Base-by-base conservation (phyloP, 73 alveolate genomes). In the Stentor roeselii region DNA sequence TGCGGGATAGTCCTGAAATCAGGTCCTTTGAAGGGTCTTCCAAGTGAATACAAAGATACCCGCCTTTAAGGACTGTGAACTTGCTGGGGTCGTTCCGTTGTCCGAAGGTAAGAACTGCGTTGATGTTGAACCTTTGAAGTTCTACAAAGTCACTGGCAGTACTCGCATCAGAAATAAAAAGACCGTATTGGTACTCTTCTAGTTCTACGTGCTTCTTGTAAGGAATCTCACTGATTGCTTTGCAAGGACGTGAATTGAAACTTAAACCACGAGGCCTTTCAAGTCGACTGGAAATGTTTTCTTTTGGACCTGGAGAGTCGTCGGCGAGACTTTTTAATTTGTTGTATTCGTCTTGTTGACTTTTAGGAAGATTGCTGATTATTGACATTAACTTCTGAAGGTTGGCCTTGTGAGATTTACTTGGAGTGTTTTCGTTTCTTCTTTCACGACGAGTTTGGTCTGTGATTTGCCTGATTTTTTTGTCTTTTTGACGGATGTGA, bases 51-150 rank as follows among this genome's bases (percentile, higher is more conserved):
- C 41, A 21, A 30, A 21, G 41, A 2, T 67, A 67, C 27, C 80
- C 80, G n/a, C 80, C 80, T 67, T 67, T 32, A 30, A 67, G 11
- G 27, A 21, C 27, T 67, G 80, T 21, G 34, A 27, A 67, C n/a
- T 67, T 21, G 80, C n/a, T 32, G 34, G 80, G 80, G 41, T 21
- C 37, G 37, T 67, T 67, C 42, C 34, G 15, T 67, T 21, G 1
- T 15, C 80, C 80, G 1, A 67, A 21, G 0, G 80, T 67, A 15
- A 67, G 1, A 36, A 67, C 37, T n/a, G 80, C 80, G 34, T 21
- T 27, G 34, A 67, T 67, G 0, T 67, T 30, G 2, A 14, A 0
- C 2, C 34, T 32, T 21, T 21, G n/a, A 34, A 67, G 80, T 32
- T 1, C 41, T 32, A 40, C n/a, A 21, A 67, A 34, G 37, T 67